Evolutionary conservation across 2,329 filamentous ascomycete genomes (phyloP).

Genomic region (Calonectria hawksworthii): DNA sequence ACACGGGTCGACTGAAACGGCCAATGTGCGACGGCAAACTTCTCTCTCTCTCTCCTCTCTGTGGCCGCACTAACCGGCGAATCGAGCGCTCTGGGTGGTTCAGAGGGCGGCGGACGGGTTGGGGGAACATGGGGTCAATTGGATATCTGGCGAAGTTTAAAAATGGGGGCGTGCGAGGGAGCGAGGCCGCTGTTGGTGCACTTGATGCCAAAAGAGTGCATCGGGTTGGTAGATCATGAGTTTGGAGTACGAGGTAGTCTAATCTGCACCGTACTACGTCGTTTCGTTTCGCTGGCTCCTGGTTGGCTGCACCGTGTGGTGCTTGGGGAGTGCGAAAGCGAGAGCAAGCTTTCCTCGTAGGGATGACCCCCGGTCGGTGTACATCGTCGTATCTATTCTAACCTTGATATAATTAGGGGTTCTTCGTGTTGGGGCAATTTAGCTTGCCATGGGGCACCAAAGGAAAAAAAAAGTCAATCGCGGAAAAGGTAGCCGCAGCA

Average conservation of each 20-base stretch:
- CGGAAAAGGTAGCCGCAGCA: constrained; percentile 1
- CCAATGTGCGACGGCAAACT: constrained; percentile 44
- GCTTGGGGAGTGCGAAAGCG: background rate
- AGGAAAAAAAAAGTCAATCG: background rate
- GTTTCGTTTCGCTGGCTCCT: constrained; percentile 15
- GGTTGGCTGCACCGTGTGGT: constrained; percentile 2
- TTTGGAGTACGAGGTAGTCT: constrained; percentile 16
- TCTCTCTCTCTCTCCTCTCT: constrained; percentile 19
- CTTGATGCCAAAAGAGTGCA: background rate
- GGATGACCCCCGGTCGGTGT: constrained; percentile 1
- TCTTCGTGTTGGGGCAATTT: constrained; percentile 8
- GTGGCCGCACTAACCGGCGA: constrained; percentile 12
- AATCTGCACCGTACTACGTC: constrained; percentile 20
- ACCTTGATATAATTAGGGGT: constrained; percentile 10
- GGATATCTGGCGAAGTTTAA: background rate
- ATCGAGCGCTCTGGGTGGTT: background rate
- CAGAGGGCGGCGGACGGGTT: background rate
- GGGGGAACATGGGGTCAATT: constrained; percentile 5
- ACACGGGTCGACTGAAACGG: constrained; percentile 35
- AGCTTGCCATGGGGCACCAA: background rate
- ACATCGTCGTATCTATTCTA: background rate
- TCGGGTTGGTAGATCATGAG: constrained; percentile 6
- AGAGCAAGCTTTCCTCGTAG: background rate
- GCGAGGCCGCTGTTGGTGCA: background rate
- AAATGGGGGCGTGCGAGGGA: background rate